phyloP scores from a whole-genome alignment of 805 yeast genomes.

The Candida corydali region DNA sequence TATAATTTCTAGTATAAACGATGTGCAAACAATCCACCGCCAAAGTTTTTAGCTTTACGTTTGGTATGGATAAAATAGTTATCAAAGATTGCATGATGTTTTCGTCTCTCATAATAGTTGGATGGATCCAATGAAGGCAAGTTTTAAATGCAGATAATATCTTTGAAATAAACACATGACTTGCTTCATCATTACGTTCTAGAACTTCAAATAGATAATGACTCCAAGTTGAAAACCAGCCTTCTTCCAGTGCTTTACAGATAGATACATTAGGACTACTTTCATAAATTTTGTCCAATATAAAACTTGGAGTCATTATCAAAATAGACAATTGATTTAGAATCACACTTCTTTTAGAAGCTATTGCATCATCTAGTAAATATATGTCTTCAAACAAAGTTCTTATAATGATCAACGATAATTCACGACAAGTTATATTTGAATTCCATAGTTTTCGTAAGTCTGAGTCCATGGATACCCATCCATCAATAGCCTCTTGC shows the following conservation, averaged over 20 bases:
- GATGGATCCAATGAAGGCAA: conserved; percentile 87
- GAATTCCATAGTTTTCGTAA: conserved; percentile 71
- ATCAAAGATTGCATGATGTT: conserved; percentile 64
- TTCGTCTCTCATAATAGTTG: conserved; percentile 63
- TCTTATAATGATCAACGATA: conserved; percentile 72
- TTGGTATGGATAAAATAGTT: conserved; percentile 51
- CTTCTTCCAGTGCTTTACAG: conserved; percentile 60
- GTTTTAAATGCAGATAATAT: conserved; percentile 81
- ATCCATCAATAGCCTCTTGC: conserved; percentile 58
- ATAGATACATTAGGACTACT: conserved; percentile 56
- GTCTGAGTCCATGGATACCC: conserved; percentile 85
- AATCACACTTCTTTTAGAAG: conserved; percentile 71
- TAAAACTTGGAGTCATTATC: conserved; percentile 66
- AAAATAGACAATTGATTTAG: conserved; percentile 81
- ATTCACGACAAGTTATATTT: conserved; percentile 62
- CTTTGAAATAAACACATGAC: conserved; percentile 52
- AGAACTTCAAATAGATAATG: conserved; percentile 31
- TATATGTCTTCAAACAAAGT: conserved; percentile 92
- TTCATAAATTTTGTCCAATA: conserved; percentile 61
- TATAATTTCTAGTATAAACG: conserved; percentile 74
- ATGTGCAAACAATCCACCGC: conserved; percentile 91
- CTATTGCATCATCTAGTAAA: conserved; percentile 86
- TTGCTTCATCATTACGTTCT: conserved; percentile 18
- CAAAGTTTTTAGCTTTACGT: conserved; percentile 68
- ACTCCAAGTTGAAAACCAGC: conserved; percentile 84